Evolutionary conservation across 345 rosid species (phyloP), one percentile per base, ranked within the genome.

Genomic region (Eucalyptus regnans): DNA sequence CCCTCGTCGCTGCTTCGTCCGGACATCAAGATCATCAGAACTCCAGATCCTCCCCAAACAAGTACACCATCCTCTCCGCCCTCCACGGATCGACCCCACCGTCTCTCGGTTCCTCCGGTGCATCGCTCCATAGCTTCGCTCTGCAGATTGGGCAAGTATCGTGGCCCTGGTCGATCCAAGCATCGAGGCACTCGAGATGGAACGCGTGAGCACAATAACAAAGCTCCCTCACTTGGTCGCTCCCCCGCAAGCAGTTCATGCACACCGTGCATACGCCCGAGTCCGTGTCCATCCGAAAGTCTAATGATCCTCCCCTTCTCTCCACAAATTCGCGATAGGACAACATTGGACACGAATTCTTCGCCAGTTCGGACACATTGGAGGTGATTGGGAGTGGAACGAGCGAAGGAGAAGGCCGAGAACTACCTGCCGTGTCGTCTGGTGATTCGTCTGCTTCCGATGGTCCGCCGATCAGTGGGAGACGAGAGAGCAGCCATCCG

Each of bases 31-130:
- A 71, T 9, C 6, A 71, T 71, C 27, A 18, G 46, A 71, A 37
- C 83, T 71, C 83, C 46, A 71, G 7, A 18, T 89, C 90, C 86
- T 52, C 90, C 33, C 90, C 90, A 71, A 89, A 89, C 90, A 89
- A 66, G 88, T 89, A 89, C 5, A 89, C 29, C 90, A 89, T 86
- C 90, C 90, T 89, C 88, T 89, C 90, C 52, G 25, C 52, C 86
- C 90, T 86, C 90, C 88, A 89, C 13, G 90, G 90, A 86, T 89
- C 90, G 10, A 2, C 44, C 12, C 86, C 56, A 7, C 56, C 60
- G 2, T 5, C 80, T 44, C 51, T 23, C 1, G 27, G 46, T 7
- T 22, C 44, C 60, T 50, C 87, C 11, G 84, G 11, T 10, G 13
- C 31, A 37, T 9, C 14, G 46, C 83, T 71, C 66, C 66, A 46